Base-by-base conservation (phyloP, 139 green algal genomes). In the Edaphochlamys debaryana region DNA sequence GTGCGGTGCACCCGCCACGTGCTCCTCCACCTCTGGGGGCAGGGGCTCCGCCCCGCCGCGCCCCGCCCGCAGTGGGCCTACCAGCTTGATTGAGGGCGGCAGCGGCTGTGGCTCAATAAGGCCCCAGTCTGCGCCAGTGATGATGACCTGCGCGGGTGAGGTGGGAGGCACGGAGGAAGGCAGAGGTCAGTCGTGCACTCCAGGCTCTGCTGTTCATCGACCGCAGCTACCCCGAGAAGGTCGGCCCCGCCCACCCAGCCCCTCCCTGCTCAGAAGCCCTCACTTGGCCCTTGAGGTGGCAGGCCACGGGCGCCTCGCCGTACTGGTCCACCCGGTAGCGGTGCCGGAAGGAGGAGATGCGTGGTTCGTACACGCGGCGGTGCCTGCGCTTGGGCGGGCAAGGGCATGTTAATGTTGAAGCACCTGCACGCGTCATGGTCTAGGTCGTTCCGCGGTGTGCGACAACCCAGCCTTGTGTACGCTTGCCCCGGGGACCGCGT, bases 91-190 rank as follows among this genome's bases (percentile, higher is more conserved):
- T 2, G 42, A 0, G 3, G 77, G 77, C 37, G 77, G 63, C 34
- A 83, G 45, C 34, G 63, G 77, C 63, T 83, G 77, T 45, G 77
- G 77, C 77, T 83, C 77, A 32, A 83, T 9, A 11, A 83, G 64
- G 34, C 77, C 77, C 77, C 77, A 83, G 77, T 83, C 77, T 8
- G 63, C 77, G 42, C 75, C 75, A 30, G 75, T 81, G 60, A 81
- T 71, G 60, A 81, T 11, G 2, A 80, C 73, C 73, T 63, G 50
- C 48, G 15, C 48, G 15, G 11, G 48, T n/a, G n/a, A n/a, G n/a
- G n/a, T n/a, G n/a, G n/a, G n/a, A n/a, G n/a, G n/a, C n/a, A n/a
- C n/a, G n/a, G n/a, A n/a, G n/a, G n/a, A n/a, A n/a, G n/a, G n/a
- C n/a, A n/a, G n/a, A n/a, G n/a, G n/a, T n/a, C n/a, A n/a, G n/a